Percentiles rank a stretch among this genome's conserved stretches.
Conservation (phyloP, 1,284 basidiomycete genomes). For the Ceratobasidium sp. region DNA sequence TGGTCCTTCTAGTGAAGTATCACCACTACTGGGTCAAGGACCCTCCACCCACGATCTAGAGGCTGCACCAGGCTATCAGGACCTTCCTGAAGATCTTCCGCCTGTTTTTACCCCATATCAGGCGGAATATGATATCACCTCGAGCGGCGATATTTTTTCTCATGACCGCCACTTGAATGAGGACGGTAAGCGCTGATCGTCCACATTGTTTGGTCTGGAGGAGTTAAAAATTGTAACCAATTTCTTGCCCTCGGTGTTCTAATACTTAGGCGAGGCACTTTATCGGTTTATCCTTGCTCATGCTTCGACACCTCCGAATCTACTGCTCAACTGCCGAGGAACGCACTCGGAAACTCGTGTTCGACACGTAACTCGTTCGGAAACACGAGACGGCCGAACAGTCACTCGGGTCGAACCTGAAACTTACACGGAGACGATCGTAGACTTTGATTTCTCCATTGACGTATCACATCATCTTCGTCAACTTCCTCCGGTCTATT, state of each 20-base stretch:
- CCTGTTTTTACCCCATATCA: constrained; percentile 74
- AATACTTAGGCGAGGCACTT: constrained; percentile 72
- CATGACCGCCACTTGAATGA: constrained; percentile 79
- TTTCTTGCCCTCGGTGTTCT: background rate
- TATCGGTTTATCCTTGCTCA: constrained; percentile 79
- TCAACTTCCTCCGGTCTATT: constrained; percentile 61
- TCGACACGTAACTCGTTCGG: constrained; percentile 63
- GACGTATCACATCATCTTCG: constrained; percentile 62
- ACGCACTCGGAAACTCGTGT: constrained; percentile 70
- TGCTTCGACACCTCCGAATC: constrained; percentile 64
- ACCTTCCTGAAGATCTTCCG: constrained; percentile 61
- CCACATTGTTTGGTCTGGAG: background rate
- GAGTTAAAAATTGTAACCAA: constrained; percentile 9
- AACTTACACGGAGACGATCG: constrained; percentile 68
- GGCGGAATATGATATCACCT: constrained; percentile 69
- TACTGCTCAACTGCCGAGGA: constrained; percentile 69
- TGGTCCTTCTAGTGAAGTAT: background rate
- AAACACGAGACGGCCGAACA: constrained; percentile 19
- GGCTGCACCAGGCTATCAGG: constrained; percentile 12
- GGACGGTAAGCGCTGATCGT: constrained; percentile 65
- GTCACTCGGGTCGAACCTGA: constrained; percentile 52
- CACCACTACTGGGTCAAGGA: background rate
- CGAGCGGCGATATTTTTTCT: constrained; percentile 70
- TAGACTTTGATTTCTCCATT: constrained; percentile 76
- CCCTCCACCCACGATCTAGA: constrained; percentile 22